phyloP scores from a whole-genome alignment of 164 flowering plant species.

The Chimonanthus praecox region DNA sequence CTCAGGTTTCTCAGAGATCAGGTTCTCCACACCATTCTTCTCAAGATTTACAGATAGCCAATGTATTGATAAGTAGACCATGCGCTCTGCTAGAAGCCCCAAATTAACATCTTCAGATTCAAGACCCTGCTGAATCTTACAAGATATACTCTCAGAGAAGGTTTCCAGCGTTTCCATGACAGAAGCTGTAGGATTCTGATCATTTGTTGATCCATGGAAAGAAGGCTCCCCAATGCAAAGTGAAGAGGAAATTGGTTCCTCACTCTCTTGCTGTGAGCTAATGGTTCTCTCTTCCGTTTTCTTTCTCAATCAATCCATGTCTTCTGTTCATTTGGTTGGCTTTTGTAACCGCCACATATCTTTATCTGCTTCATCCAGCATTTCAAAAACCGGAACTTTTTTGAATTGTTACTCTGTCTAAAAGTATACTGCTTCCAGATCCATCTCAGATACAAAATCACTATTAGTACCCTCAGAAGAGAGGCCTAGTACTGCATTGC shows the following conservation, averaged over 20 bases:
- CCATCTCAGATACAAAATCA: conserved; percentile 18
- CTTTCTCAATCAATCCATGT: conserved; percentile 17
- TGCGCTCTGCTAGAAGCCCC: conserved; percentile 68
- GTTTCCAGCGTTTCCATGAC: conserved; percentile 38
- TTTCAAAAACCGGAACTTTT: conserved; percentile 72
- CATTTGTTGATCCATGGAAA: conserved; percentile 24
- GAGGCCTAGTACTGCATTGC: conserved; percentile 38
- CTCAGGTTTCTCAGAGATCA: conserved; percentile 13
- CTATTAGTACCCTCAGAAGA: background rate
- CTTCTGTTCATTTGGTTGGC: conserved; percentile 11
- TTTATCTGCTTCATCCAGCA: conserved; percentile 87
- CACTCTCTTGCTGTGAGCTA: conserved; percentile 32
- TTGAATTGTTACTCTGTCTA: conserved; percentile 34
- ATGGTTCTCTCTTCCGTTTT: conserved; percentile 18
- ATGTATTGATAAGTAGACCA: conserved; percentile 50
- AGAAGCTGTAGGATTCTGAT: conserved; percentile 27
- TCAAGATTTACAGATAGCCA: conserved; percentile 41
- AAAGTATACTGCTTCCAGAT: conserved; percentile 55
- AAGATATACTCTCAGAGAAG: conserved; percentile 23
- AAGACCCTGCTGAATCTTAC: conserved; percentile 59
- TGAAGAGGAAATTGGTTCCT: conserved; percentile 31
- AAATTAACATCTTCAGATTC: conserved; percentile 59
- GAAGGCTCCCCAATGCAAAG: conserved; percentile 34
- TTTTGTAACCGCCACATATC: conserved; percentile 16
- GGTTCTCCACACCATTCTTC: conserved; percentile 16